phyloP scores from a whole-genome alignment of 192 early-diverging fungal species.

The Coemansia sp. region DNA sequence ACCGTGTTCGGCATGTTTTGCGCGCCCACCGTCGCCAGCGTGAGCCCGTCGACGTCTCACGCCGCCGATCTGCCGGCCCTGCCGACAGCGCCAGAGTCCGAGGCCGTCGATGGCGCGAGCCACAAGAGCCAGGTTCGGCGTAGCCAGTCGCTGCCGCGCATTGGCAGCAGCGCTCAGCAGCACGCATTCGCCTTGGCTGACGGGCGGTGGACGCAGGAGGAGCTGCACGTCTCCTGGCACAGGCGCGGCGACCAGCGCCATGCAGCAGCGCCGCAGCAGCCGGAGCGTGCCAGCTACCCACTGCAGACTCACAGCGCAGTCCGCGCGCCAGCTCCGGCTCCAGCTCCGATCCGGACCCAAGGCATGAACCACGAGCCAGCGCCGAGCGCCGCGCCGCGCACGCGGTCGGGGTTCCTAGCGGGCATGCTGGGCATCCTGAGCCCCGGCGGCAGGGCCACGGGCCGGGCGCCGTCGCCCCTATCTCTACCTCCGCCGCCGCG shows the following conservation, averaged over 20 bases:
- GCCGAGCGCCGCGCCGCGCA: background rate
- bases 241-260: constrained; percentile 8
- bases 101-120: background rate
- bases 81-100: no score
- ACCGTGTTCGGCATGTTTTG: constrained; percentile 48
- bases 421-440: constrained; percentile 25
- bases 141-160: constrained; percentile 37
- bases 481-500: background rate
- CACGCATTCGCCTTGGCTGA: background rate
- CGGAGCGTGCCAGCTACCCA: constrained; percentile 12
- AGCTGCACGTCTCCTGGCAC: constrained; percentile 11
- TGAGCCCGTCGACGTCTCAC: background rate
- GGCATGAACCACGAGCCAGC: background rate
- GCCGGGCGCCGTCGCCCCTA: no score
- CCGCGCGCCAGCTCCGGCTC: no score
- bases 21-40: constrained; percentile 18
- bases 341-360: no score
- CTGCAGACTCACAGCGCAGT: background rate
- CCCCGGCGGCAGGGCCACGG: background rate
- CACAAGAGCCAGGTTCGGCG: constrained; percentile 14
- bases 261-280: background rate
- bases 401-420: constrained; percentile 22
- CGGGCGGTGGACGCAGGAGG: constrained; percentile 8
- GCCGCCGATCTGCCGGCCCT: no score
- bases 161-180: background rate